phyloP scores from a whole-genome alignment of 1,284 basidiomycete species.

The Pascua sp. region DNA sequence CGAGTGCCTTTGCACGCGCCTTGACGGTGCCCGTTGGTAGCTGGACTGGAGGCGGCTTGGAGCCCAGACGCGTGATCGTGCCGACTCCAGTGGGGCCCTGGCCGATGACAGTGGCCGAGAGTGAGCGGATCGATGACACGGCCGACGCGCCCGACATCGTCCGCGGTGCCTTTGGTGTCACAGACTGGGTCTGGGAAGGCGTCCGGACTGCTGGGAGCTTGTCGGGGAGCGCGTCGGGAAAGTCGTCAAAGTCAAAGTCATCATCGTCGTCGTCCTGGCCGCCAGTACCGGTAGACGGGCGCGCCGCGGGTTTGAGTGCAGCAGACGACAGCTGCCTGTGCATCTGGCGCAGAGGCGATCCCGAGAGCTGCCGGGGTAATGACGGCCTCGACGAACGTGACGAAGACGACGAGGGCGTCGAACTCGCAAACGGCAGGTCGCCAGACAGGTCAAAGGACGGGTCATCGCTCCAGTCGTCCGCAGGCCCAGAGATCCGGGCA shows the following conservation, averaged over 20 bases:
- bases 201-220: background rate
- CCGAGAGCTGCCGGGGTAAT: conserved; percentile 5
- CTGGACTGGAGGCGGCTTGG: background rate
- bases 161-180: conserved; percentile 1
- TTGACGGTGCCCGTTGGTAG: conserved; percentile 22
- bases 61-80: conserved; percentile 35
- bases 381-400: conserved; percentile 19
- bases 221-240: too few relatives aligned
- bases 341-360: conserved; percentile 30
- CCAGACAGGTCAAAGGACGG: conserved; percentile 35
- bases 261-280: conserved; percentile 26
- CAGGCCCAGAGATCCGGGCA: conserved; percentile 5
- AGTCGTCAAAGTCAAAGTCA: conserved; percentile 23
- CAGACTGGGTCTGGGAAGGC: background rate
- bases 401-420: conserved; percentile 20
- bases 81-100: conserved; percentile 36
- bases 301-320: background rate
- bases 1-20: conserved; percentile 26
- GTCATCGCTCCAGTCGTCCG: conserved; percentile 44
- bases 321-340: conserved; percentile 9
- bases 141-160: background rate
- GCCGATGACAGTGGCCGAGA: conserved; percentile 30
- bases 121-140: conserved; percentile 5
- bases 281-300: background rate
- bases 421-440: conserved; percentile 19